phyloP scores from a whole-genome alignment of 2,329 filamentous ascomycete genomes.

The Lachnellula hyalina region DNA sequence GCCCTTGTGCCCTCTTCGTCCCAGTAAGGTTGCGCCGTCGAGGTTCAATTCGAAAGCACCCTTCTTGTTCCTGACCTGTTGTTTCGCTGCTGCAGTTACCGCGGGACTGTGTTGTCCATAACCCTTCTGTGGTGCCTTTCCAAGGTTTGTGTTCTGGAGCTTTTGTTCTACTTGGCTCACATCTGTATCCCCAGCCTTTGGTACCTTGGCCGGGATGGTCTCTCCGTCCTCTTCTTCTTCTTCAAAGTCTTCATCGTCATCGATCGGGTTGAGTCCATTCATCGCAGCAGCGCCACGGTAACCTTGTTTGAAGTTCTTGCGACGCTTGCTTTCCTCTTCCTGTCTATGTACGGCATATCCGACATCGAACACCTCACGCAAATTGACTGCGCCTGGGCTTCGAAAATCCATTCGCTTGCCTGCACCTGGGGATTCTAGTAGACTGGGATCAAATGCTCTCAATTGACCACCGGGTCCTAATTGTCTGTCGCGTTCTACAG shows the following conservation, averaged over 20 bases:
- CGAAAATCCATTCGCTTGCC: slow-evolving; percentile 84
- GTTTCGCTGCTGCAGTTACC: slow-evolving; percentile 76
- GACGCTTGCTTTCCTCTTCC: slow-evolving; percentile 89
- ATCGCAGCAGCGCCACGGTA: slow-evolving; percentile 60
- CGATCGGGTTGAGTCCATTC: slow-evolving; percentile 58
- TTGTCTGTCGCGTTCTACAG: slow-evolving; percentile 36
- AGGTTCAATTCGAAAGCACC: slow-evolving; percentile 89
- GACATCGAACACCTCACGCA: slow-evolving; percentile 96
- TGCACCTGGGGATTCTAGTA: slow-evolving; percentile 50
- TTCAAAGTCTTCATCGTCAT: slow-evolving; percentile 62
- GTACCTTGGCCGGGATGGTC: slow-evolving; percentile 56
- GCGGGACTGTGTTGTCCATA: slow-evolving; percentile 86
- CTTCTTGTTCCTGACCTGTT: slow-evolving; percentile 67
- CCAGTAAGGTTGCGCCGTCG: slow-evolving; percentile 83
- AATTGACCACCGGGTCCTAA: slow-evolving; percentile 28
- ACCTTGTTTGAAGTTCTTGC: slow-evolving; percentile 75
- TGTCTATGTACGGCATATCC: slow-evolving; percentile 96
- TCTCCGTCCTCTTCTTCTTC: slow-evolving; percentile 57
- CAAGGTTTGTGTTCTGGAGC: slow-evolving; percentile 76
- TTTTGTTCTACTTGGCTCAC: slow-evolving; percentile 78
- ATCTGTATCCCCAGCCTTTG: slow-evolving; percentile 52
- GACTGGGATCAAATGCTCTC: slow-evolving; percentile 52
- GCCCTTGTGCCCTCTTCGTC: slow-evolving; percentile 55
- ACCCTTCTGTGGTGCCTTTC: slow-evolving; percentile 54
- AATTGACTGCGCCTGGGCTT: slow-evolving; percentile 88